Base-by-base conservation (phyloP, 2,329 filamentous ascomycete genomes). In the Claviceps citrina region DNA sequence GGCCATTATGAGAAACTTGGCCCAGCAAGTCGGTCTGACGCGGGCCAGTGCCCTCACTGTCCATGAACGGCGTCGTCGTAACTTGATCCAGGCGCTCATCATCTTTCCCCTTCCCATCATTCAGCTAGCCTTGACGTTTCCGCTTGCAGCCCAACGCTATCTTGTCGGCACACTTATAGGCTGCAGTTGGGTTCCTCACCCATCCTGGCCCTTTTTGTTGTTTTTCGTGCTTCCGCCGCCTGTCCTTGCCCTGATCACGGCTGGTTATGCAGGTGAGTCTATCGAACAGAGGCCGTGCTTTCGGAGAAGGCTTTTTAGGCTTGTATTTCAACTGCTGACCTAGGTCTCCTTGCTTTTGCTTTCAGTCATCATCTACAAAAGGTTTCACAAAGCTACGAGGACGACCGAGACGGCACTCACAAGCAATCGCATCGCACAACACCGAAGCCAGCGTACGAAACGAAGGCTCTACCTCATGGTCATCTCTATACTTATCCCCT, bases 401-500 rank as follows among this genome's bases (percentile, higher is more conserved):
- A 49, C 53, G 22, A 69, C 64, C 6, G 52, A 54, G 4, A 52
- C 58, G 0, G 60, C 62, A 3, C 49, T 72, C 16, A 51, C 51
- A 19, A 55, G 53, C 40, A 68, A 63, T 54, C 63, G 54, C 25
- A 45, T 56, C 5, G 63, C 63, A 7, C 55, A 54, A 4, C 46
- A 59, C 12, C 62, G 70, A 5, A 64, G 63, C 31, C 61, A 66
- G 33, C 64, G 70, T 2, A 64, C 70, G 7, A 63, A 63, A 32
- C 61, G 65, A 35, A 66, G 70, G 31, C 64, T 77, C 32, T 76
- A 74, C 54, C 58, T 69, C 45, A 71, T 76, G 66, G 63, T 67
- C 12, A 40, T 73, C 10, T 62, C 61, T 31, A 70, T 75, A 45
- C 51, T 76, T 1, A 47, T 67, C 3, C 61, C 70, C 3, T 74